phyloP scores from a whole-genome alignment of 1,284 basidiomycete species.

The Sanghuangporus baumii region DNA sequence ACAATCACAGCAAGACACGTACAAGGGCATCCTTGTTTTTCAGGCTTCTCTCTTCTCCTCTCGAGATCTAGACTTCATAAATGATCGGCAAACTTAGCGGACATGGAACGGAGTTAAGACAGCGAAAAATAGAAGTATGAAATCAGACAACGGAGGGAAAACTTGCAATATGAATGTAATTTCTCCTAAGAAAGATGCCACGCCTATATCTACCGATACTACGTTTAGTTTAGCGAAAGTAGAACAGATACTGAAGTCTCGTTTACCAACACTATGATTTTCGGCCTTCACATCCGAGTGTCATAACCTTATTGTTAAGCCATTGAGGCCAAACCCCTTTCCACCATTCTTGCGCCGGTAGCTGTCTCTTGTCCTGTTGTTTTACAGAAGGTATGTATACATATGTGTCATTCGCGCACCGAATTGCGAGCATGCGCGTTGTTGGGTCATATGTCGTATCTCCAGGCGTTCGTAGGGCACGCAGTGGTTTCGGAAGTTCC shows the following conservation, averaged over 20 bases:
- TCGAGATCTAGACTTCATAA: not conserved
- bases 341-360: constrained; percentile 52
- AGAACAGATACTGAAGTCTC: not conserved
- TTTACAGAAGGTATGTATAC: constrained; percentile 50
- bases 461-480: constrained; percentile 33
- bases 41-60: not conserved
- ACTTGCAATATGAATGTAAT: not conserved
- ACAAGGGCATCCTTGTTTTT: not conserved
- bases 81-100: not conserved
- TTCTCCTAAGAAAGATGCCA: not conserved
- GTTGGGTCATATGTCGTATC: constrained; percentile 36
- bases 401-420: constrained; percentile 44
- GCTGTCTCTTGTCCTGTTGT: constrained; percentile 50
- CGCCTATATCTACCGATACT: not conserved
- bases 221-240: not conserved
- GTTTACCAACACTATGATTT: not conserved
- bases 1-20: not conserved
- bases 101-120: not conserved
- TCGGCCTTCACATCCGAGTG: constrained; percentile 3
- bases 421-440: constrained; percentile 36
- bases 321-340: constrained; percentile 38
- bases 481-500: constrained; percentile 18
- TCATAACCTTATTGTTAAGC: constrained; percentile 10
- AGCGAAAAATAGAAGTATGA: not conserved
- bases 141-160: not conserved